Evolutionary conservation across 2,329 filamentous ascomycete genomes (phyloP).

Genomic region (Thermothelomyces thermophilus): DNA sequence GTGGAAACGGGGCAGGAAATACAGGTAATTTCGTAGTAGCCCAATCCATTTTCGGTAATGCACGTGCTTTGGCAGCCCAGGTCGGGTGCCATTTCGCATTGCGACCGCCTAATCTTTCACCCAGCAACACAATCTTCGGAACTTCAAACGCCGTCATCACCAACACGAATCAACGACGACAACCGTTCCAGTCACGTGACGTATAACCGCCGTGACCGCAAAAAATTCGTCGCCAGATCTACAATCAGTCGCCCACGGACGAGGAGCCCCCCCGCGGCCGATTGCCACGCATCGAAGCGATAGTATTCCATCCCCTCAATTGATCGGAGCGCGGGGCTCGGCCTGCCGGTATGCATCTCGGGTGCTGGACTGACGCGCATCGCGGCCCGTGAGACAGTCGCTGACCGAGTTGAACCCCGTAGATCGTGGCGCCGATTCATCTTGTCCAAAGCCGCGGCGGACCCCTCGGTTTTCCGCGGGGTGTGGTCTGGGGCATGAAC

Average conservation of each 20-base stretch:
- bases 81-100: not conserved
- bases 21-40: not conserved
- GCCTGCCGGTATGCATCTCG: slow-evolving; percentile 15
- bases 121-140: not conserved
- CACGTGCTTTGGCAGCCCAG: not conserved
- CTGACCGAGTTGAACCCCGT: slow-evolving; percentile 4
- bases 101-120: not conserved
- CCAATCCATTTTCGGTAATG: not conserved
- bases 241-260: not conserved
- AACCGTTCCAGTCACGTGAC: slow-evolving; percentile 1
- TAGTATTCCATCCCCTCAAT: slow-evolving; percentile 1
- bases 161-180: not conserved
- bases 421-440: slow-evolving; percentile 34
- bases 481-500: slow-evolving; percentile 33
- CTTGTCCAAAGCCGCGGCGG: slow-evolving; percentile 30
- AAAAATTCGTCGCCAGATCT: not conserved
- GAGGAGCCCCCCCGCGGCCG: slow-evolving; percentile 1
- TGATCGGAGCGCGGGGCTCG: slow-evolving; percentile 11
- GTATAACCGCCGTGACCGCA: not conserved
- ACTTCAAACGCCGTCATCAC: not conserved
- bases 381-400: not conserved
- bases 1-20: no score
- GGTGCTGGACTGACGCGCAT: not conserved
- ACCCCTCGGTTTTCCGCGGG: slow-evolving; percentile 31
- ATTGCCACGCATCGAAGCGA: slow-evolving; percentile 1